A percentile compares a stretch with the other conserved stretches of the same genome.
Evolutionary conservation across 2,329 filamentous ascomycete species (phyloP).

Genomic region (Biscogniauxia sp.): DNA sequence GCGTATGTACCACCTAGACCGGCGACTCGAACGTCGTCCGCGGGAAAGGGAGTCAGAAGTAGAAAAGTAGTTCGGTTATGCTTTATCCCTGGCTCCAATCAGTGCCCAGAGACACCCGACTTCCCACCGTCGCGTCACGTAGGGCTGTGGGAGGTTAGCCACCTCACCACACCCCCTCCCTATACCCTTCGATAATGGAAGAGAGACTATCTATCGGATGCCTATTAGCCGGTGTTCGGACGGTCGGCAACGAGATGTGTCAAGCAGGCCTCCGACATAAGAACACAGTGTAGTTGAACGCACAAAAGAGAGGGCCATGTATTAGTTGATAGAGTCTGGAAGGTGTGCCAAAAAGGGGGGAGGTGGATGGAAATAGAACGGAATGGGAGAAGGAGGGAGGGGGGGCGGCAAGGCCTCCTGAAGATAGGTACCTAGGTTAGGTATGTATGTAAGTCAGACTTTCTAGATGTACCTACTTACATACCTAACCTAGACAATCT

Average conservation of each 20-base stretch:
- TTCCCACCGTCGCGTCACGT: background rate
- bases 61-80: too few species aligned
- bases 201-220: background rate
- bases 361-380: too few species aligned
- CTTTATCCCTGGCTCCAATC: background rate
- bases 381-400: background rate
- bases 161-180: background rate
- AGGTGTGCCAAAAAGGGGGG: background rate
- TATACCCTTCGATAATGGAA: too few species aligned
- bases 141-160: background rate
- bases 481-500: conserved; percentile 15
- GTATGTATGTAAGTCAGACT: too few species aligned
- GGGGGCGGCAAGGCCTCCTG: background rate
- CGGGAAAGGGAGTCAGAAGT: too few species aligned
- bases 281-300: background rate
- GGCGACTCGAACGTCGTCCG: background rate
- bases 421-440: background rate
- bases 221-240: background rate
- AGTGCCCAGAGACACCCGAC: background rate
- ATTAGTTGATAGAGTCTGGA: background rate
- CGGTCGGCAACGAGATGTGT: background rate
- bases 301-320: background rate
- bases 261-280: background rate
- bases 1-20: background rate
- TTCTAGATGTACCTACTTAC: conserved; percentile 2